These are phyloP conservation scores for Zygnema circumcarinatum DNA, from an alignment of 139 green algal species.

Conservation along the genomic window DNA sequence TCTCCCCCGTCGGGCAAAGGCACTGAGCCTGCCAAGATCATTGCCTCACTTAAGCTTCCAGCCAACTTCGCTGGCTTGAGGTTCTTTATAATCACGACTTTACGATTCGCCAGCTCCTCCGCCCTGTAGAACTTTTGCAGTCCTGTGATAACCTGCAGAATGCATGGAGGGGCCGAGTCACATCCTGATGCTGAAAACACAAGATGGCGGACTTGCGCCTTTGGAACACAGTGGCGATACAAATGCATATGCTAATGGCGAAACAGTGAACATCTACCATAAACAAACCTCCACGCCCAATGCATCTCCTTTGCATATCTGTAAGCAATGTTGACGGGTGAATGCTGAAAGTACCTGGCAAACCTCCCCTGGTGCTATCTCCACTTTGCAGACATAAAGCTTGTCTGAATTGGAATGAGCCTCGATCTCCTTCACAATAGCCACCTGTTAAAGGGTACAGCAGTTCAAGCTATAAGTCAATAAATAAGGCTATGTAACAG, in stretches of 20 bases:
- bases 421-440: slow-evolving; percentile 37
- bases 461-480: background rate
- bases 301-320: slow-evolving; percentile 4
- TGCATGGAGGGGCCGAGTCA: background rate
- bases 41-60: slow-evolving; percentile 47
- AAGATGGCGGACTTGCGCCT: background rate
- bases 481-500: background rate
- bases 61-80: slow-evolving; percentile 58
- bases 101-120: slow-evolving; percentile 25
- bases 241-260: background rate
- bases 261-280: background rate
- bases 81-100: slow-evolving; percentile 43
- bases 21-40: slow-evolving; percentile 47
- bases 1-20: slow-evolving; percentile 14
- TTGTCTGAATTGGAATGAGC: slow-evolving; percentile 49
- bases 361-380: slow-evolving; percentile 31
- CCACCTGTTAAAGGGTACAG: slow-evolving; percentile 47
- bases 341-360: slow-evolving; percentile 20
- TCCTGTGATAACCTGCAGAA: slow-evolving; percentile 47
- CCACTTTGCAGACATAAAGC: slow-evolving; percentile 52
- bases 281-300: too few species aligned
- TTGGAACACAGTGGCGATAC: background rate
- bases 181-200: background rate
- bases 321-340: background rate
- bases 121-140: slow-evolving; percentile 44